phyloP scores from a whole-genome alignment of 192 early-diverging fungal species.

The Coemansia javaensis region DNA sequence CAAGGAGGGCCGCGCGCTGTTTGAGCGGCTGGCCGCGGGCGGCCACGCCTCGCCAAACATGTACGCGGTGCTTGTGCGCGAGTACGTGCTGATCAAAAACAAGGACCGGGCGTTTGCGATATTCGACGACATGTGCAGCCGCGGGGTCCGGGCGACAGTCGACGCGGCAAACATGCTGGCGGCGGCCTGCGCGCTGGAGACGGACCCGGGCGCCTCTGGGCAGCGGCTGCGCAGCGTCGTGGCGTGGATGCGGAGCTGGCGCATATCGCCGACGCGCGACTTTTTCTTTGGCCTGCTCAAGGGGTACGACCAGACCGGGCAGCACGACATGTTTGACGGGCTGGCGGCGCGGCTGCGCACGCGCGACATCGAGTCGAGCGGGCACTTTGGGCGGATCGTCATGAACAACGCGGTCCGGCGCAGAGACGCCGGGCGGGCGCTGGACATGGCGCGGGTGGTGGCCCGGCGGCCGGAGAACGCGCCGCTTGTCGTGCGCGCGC shows the following conservation, averaged over 20 bases:
- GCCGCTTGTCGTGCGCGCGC: slow-evolving; percentile 6
- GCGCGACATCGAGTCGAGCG: slow-evolving; percentile 1
- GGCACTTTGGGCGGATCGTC: slow-evolving; percentile 6
- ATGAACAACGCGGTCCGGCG: slow-evolving; percentile 27
- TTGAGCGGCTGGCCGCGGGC: slow-evolving; percentile 14
- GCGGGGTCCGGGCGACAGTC: not conserved
- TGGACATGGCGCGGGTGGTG: slow-evolving; percentile 9
- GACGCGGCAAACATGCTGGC: slow-evolving; percentile 11
- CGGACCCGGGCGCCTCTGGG: slow-evolving; percentile 5
- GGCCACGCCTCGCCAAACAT: slow-evolving; percentile 8
- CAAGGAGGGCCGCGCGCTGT: slow-evolving; percentile 25
- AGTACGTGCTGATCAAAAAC: slow-evolving; percentile 24
- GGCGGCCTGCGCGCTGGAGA: slow-evolving; percentile 9
- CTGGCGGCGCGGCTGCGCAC: slow-evolving; percentile 15
- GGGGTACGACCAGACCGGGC: slow-evolving; percentile 27
- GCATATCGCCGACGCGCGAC: not conserved
- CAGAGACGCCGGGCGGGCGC: not conserved
- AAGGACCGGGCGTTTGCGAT: slow-evolving; percentile 19
- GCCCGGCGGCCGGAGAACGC: not conserved
- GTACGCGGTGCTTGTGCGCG: slow-evolving; percentile 15
- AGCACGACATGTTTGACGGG: slow-evolving; percentile 37
- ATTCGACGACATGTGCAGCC: slow-evolving; percentile 15
- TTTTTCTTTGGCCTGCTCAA: slow-evolving; percentile 28
- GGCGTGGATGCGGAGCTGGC: slow-evolving; percentile 33
- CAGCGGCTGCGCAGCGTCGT: slow-evolving; percentile 11